phyloP scores from a whole-genome alignment of 352 stramenopile species.

The Lagenidium giganteum region DNA sequence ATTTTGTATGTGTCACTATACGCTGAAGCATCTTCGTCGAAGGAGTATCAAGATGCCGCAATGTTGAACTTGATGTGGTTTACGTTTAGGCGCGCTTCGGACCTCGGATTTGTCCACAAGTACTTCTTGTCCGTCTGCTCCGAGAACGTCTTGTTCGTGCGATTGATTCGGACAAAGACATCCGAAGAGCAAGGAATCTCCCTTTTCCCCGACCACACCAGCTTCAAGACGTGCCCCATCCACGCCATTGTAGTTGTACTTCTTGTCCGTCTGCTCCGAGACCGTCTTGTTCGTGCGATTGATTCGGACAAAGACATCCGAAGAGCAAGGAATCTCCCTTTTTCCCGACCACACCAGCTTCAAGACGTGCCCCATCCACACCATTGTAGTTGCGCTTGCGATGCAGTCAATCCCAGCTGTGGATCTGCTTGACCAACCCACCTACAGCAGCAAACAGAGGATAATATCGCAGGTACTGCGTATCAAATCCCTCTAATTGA shows the following conservation, averaged over 20 bases:
- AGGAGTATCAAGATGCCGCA: constrained; percentile 20
- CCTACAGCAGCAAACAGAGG: not conserved
- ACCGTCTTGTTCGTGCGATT: constrained; percentile 3
- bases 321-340: constrained; percentile 7
- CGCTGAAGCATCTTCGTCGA: too few species aligned
- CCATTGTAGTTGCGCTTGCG: constrained; percentile 2
- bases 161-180: constrained; percentile 16
- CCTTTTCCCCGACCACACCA: constrained; percentile 5
- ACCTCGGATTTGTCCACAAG: constrained; percentile 12
- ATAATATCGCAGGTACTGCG: too few species aligned
- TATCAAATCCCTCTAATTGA: too few species aligned
- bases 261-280: not conserved
- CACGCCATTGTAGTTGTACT: not conserved
- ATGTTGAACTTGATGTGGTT: constrained; percentile 14
- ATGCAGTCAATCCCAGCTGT: constrained; percentile 6
- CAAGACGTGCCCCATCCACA: constrained; percentile 1
- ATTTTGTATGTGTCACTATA: too few species aligned
- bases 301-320: constrained; percentile 6
- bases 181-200: constrained; percentile 17
- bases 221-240: constrained; percentile 4
- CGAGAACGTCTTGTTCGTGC: constrained; percentile 13
- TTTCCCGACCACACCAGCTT: constrained; percentile 4
- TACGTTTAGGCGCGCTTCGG: constrained; percentile 14
- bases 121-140: constrained; percentile 11
- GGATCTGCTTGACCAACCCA: constrained; percentile 3